Percentiles rank a stretch among this genome's conserved stretches.
Conservation (phyloP, 768 basidiomycete species). For the Tulasnella calospora region DNA sequence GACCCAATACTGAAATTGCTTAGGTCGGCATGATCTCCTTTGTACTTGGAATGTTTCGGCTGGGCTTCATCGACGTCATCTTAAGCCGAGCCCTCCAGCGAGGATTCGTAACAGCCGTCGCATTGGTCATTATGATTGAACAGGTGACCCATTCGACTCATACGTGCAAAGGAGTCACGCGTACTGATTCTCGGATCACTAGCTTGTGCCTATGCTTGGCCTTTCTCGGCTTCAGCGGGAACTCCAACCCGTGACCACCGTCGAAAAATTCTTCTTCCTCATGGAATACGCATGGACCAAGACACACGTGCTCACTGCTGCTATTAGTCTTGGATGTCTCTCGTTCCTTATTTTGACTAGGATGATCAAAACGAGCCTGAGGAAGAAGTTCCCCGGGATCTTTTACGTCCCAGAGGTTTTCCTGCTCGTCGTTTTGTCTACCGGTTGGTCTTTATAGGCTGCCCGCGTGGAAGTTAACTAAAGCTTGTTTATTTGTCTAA, state of each 20-base stretch:
- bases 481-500: constrained; percentile 19
- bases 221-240: constrained; percentile 52
- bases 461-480: neutral
- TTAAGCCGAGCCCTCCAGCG: constrained; percentile 81
- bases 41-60: constrained; percentile 75
- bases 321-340: constrained; percentile 70
- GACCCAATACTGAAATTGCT: neutral
- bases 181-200: neutral
- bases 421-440: constrained; percentile 76
- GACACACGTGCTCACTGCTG: constrained; percentile 60
- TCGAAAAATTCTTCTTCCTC: constrained; percentile 76
- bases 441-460: constrained; percentile 48
- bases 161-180: neutral
- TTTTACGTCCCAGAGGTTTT: constrained; percentile 87
- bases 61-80: constrained; percentile 92
- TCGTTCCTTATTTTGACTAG: constrained; percentile 59
- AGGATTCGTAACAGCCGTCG: constrained; percentile 60
- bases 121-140: constrained; percentile 72
- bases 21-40: constrained; percentile 84
- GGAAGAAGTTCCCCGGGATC: constrained; percentile 45
- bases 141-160: constrained; percentile 39
- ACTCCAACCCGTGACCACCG: constrained; percentile 55
- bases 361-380: constrained; percentile 44
- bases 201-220: constrained; percentile 83
- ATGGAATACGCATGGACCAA: constrained; percentile 52